Conservation (phyloP, 805 yeast genomes). For the Saturnispora hagleri region DNA sequence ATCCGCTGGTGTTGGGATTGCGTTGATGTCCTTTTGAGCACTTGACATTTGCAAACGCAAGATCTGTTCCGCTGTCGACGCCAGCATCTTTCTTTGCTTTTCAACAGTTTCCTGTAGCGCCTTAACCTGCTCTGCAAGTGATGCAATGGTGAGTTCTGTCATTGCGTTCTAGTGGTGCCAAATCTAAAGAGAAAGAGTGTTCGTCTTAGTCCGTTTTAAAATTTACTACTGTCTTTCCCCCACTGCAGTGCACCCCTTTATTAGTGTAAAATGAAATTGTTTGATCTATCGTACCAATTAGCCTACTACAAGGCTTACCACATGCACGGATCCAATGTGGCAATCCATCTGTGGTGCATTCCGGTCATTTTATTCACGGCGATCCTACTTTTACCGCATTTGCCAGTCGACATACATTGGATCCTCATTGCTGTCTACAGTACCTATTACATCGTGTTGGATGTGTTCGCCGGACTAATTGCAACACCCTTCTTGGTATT, state of each 20-base stretch:
- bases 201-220: background rate
- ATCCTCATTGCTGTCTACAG: slow-evolving; percentile 40
- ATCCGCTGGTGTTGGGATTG: slow-evolving; percentile 16
- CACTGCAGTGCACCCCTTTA: background rate
- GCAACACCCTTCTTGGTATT: slow-evolving; percentile 30
- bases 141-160: slow-evolving; percentile 17
- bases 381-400: slow-evolving; percentile 29
- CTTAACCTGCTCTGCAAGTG: slow-evolving; percentile 44
- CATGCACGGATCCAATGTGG: slow-evolving; percentile 43
- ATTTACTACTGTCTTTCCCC: background rate
- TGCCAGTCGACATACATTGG: slow-evolving; percentile 25
- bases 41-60: slow-evolving; percentile 59
- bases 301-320: slow-evolving; percentile 44
- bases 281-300: slow-evolving; percentile 41
- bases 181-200: background rate
- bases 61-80: slow-evolving; percentile 74
- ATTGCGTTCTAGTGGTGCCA: background rate
- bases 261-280: slow-evolving; percentile 17
- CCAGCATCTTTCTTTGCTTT: slow-evolving; percentile 57
- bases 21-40: slow-evolving; percentile 25
- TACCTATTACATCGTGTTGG: slow-evolving; percentile 50
- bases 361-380: slow-evolving; percentile 63
- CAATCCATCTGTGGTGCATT: slow-evolving; percentile 69
- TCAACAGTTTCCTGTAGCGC: slow-evolving; percentile 34
- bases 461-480: slow-evolving; percentile 39